Conservation (phyloP, 2,329 filamentous ascomycete species). For the Penicillium hesseltinei region DNA sequence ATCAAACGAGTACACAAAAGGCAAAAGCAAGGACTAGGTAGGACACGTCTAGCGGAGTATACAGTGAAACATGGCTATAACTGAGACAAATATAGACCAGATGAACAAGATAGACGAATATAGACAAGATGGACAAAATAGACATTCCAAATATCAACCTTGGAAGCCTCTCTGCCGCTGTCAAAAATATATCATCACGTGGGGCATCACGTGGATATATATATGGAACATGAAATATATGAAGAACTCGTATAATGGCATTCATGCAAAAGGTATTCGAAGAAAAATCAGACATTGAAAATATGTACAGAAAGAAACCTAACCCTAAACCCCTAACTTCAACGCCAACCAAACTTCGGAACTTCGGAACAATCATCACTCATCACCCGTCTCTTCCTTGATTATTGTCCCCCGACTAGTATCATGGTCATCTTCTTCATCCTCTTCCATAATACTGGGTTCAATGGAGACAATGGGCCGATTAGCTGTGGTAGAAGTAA, state of each 20-base stretch:
- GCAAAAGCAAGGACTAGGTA: neutral
- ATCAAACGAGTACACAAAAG: neutral
- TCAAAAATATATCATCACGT: conserved; percentile 5
- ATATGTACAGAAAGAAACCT: conserved; percentile 18
- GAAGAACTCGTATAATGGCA: neutral
- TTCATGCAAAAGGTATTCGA: conserved; percentile 1
- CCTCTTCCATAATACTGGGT: conserved; percentile 40
- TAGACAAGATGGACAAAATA: neutral
- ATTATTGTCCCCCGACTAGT: conserved; percentile 34
- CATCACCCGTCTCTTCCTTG: conserved; percentile 33
- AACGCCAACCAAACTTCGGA: conserved; percentile 13
- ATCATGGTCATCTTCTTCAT: conserved; percentile 38
- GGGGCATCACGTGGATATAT: conserved; percentile 4
- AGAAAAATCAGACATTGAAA: conserved; percentile 3
- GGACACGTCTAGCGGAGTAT: neutral
- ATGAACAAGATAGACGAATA: neutral
- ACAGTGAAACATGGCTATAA: neutral
- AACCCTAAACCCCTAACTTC: neutral
- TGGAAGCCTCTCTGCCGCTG: neutral
- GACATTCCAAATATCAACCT: neutral
- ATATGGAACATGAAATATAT: neutral
- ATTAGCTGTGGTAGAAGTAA: conserved; percentile 25
- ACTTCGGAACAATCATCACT: conserved; percentile 23
- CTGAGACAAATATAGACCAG: neutral
- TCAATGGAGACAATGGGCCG: conserved; percentile 31